Evolutionary conservation across 176 grass and related monocot genomes (phyloP), one percentile per base, ranked within the genome.

Genomic region (Ensete ventricosum): DNA sequence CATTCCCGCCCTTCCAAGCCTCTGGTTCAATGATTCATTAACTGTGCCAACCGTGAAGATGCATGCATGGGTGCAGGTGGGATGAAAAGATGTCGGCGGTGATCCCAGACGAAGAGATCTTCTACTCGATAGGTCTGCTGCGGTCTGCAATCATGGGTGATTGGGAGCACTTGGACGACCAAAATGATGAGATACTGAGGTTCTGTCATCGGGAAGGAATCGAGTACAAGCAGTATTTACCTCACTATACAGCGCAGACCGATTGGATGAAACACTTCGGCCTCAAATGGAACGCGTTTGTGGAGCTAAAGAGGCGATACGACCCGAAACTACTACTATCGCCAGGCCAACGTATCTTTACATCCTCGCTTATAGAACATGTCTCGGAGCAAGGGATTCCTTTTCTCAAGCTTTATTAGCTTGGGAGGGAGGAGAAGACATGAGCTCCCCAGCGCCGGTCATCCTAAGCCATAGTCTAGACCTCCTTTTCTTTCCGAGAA

Each of bases 251-350:
- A 50, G 84, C 64, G 14, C 75, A 71, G 72, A 69, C 1, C 14
- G 92, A 83, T 8, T 96, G 92, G 92, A 84, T 81, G 78, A 76
- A 74, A 54, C 92, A 96, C 62, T 92, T 96, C 29, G 89, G 89
- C 10, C 1, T 21, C 5, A 89, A 82, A 76, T 96, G 92, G 89
- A 17, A n/a, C 9, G 74, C 59, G 19, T 96, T 96, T 64, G 62
- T 71, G 0, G 22, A 76, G 16, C 57, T 85, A 12, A 96, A 96
- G 82, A 19, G 14, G 12, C 82, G 53, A 27, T 96, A 91, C 19
- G 88, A 96, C 10, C 92, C 92, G 29, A 84, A 81, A 66, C 79
- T 84, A 8, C 83, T 96, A 71, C 43, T 96, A n/a, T 86, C 88
- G 6, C 85, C 85, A 1, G 85, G 92, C 11, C 88, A 82, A 74